phyloP scores from a whole-genome alignment of 2,329 filamentous ascomycete genomes.

The Onygenales sp. region DNA sequence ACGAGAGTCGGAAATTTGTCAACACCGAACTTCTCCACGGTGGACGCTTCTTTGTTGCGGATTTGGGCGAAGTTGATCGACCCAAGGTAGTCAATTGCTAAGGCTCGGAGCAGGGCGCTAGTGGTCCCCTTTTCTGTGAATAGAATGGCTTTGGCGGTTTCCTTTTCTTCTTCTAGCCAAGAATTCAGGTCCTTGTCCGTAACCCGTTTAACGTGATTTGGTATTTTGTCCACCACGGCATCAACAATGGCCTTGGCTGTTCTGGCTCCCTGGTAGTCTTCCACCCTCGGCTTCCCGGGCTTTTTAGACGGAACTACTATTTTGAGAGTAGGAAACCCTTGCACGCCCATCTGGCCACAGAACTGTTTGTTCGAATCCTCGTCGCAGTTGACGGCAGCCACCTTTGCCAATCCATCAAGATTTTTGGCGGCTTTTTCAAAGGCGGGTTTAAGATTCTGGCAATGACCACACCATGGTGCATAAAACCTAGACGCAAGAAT shows the following conservation, averaged over 20 bases:
- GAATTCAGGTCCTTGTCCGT: conserved; percentile 67
- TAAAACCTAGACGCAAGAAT: conserved; percentile 61
- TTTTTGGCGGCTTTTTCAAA: conserved; percentile 90
- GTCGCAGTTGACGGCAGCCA: conserved; percentile 91
- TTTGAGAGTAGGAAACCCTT: conserved; percentile 95
- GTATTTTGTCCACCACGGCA: conserved; percentile 75
- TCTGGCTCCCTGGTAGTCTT: conserved; percentile 81
- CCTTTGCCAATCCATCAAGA: conserved; percentile 84
- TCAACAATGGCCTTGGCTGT: conserved; percentile 82
- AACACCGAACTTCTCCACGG: conserved; percentile 66
- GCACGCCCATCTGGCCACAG: conserved; percentile 74
- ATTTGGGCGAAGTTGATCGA: conserved; percentile 73
- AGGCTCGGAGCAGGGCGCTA: conserved; percentile 67
- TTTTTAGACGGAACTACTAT: conserved; percentile 81
- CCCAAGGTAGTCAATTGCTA: conserved; percentile 86
- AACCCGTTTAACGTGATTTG: conserved; percentile 77
- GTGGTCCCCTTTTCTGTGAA: conserved; percentile 91
- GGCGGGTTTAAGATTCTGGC: conserved; percentile 86
- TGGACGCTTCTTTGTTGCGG: conserved; percentile 65
- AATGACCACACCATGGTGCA: conserved; percentile 96
- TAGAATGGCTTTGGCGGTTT: conserved; percentile 72
- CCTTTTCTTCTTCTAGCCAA: conserved; percentile 60
- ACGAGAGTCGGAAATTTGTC: conserved; percentile 70
- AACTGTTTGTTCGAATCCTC: conserved; percentile 84
- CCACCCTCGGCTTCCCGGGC: conserved; percentile 65